Evolutionary conservation across 495 filamentous ascomycete genomes (phyloP), one percentile per base, ranked within the genome.

Genomic region (Podospora didyma): DNA sequence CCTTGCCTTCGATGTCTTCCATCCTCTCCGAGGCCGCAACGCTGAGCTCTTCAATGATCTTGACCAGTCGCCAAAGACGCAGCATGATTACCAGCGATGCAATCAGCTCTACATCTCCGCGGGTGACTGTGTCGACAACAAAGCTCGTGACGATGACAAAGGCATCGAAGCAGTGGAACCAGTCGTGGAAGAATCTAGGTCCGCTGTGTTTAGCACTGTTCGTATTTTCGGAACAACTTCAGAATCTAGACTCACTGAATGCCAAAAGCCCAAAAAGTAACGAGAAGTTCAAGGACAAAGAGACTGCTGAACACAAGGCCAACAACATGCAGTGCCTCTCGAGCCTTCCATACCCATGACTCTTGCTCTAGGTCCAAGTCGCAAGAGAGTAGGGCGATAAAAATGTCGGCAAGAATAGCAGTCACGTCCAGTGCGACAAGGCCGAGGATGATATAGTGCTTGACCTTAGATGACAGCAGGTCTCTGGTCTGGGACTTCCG

Each of bases 61-160:
- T 85, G 61, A 87, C 80, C 34, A 89, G 77, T 23, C 86, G 78
- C 83, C 85, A 87, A 1, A 89, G 72, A 51, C 86, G 78, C 50
- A 89, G 66, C 2, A 86, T 71, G 46, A 89, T 75, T 28, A 88
- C 76, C 2, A 88, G 71, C 3, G 81, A 84, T 4, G 78, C 84
- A 6, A 86, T 75, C 66, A 87, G 81, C 65, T 84, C 81, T 4
- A 79, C 67, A 3, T 82, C 66, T 47, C 84, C 84, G 49, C 76
- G 78, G 42, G 83, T 71, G 0, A 79, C 51, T 23, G 87, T 68
- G 57, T 86, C 84, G 53, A 86, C 68, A 34, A 81, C 64, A 61
- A 89, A 86, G 46, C 79, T 80, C 2, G 73, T 74, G 1, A 87
- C 51, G 61, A 89, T 86, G 22, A 88, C 79, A 17, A 72, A 49